Conservation (phyloP, 805 yeast genomes). For the Zygosaccharomyces lentus region DNA sequence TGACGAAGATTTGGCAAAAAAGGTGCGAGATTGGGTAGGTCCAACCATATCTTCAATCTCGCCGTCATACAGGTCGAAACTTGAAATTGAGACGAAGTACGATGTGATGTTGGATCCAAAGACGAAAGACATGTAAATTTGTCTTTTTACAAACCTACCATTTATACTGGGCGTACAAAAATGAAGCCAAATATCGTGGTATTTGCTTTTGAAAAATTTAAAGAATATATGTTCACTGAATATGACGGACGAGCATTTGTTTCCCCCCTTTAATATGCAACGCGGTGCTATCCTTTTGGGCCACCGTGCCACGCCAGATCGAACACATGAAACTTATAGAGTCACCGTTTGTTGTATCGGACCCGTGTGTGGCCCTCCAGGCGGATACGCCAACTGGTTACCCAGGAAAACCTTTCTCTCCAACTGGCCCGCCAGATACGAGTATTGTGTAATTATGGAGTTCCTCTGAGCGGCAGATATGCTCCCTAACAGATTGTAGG, state of each 20-base stretch:
- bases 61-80: conserved; percentile 42
- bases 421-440: conserved; percentile 41
- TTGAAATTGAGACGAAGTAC: conserved; percentile 65
- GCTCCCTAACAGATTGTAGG: conserved; percentile 39
- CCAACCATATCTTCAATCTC: conserved; percentile 63
- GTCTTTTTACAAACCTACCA: conserved; percentile 59
- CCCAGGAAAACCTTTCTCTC: conserved; percentile 39
- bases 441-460: conserved; percentile 37
- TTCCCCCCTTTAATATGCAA: conserved; percentile 20
- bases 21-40: conserved; percentile 78
- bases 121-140: conserved; percentile 52
- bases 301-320: conserved; percentile 44
- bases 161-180: conserved; percentile 48
- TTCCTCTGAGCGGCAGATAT: conserved; percentile 36
- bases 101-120: conserved; percentile 61
- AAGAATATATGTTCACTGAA: conserved; percentile 38
- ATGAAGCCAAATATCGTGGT: conserved; percentile 61
- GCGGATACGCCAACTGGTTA: conserved; percentile 41
- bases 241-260: conserved; percentile 40
- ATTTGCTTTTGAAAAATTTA: conserved; percentile 50
- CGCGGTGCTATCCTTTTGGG: conserved; percentile 25
- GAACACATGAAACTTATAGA: conserved; percentile 38
- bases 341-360: conserved; percentile 15
- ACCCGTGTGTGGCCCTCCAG: conserved; percentile 39
- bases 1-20: conserved; percentile 66